A percentile compares a stretch with the other conserved stretches of the same genome.
Conservation (phyloP, 257 asterid species). For the Fraxinus pennsylvanica region DNA sequence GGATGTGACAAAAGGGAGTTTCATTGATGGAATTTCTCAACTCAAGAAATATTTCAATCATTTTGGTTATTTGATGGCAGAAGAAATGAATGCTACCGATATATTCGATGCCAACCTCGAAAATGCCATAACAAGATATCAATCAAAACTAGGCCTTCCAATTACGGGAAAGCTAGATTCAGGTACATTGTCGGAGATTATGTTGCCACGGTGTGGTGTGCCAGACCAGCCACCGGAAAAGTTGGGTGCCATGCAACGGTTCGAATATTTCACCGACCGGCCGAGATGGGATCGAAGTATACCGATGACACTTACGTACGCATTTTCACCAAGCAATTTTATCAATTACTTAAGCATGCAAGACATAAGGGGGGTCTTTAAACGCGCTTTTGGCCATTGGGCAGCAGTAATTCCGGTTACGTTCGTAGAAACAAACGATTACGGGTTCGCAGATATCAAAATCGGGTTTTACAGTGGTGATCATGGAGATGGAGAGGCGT, state of each 20-base stretch:
- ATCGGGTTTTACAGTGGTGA: conserved; percentile 75
- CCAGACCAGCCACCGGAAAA: conserved; percentile 30
- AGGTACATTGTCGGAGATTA: conserved; percentile 41
- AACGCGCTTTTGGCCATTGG: conserved; percentile 70
- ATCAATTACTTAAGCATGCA: conserved; percentile 31
- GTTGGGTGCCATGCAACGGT: conserved; percentile 29
- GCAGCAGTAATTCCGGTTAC: conserved; percentile 62
- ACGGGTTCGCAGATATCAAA: conserved; percentile 61
- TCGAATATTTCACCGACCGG: conserved; percentile 54
- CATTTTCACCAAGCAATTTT: conserved; percentile 45
- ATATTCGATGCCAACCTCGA: conserved; percentile 53
- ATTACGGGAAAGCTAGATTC: conserved; percentile 50
- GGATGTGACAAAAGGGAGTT: conserved; percentile 49
- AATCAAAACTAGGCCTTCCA: conserved; percentile 46
- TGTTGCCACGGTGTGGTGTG: conserved; percentile 73
- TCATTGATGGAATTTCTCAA: conserved; percentile 44
- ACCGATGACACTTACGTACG: conserved; percentile 71
- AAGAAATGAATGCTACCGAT: conserved; percentile 28
- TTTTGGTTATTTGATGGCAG: conserved; percentile 54
- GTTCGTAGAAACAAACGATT: conserved; percentile 55
- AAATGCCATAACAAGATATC: conserved; percentile 53
- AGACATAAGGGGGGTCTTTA: conserved; percentile 45
- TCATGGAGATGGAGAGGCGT: conserved; percentile 87
- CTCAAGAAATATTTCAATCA: conserved; percentile 60
- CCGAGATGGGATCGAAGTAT: conserved; percentile 63